Percentiles rank a stretch among this genome's conserved stretches.
These are phyloP conservation scores for Lantana camara DNA, from an alignment of 257 asterid species.

Conservation along the genomic window DNA sequence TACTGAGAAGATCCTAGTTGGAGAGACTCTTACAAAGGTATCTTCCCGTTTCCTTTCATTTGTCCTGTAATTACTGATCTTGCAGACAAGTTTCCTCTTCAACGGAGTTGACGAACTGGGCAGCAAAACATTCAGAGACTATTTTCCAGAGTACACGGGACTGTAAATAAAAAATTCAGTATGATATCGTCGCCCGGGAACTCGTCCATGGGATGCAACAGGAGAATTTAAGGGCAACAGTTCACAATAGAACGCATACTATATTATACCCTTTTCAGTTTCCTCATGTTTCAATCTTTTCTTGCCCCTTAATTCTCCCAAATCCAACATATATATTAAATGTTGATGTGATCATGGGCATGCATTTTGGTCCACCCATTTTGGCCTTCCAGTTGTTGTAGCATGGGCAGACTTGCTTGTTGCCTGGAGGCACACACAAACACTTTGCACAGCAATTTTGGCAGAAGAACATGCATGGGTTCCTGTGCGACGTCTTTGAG, in stretches of 20 bases:
- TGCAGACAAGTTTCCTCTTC: constrained; percentile 69
- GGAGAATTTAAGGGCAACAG: constrained; percentile 70
- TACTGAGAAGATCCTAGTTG: constrained; percentile 65
- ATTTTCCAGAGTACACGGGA: constrained; percentile 90
- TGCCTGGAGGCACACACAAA: constrained; percentile 68
- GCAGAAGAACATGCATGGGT: constrained; percentile 76
- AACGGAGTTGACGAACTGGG: constrained; percentile 72
- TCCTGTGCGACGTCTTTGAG: constrained; percentile 63
- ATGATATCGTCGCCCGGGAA: constrained; percentile 80
- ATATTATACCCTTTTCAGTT: not conserved
- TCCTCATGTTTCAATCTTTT: not conserved
- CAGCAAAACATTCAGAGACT: constrained; percentile 64
- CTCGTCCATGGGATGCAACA: constrained; percentile 78
- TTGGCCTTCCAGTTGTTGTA: constrained; percentile 80
- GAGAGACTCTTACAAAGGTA: constrained; percentile 80
- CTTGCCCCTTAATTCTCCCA: not conserved
- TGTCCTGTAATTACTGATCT: constrained; percentile 10
- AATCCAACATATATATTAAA: not conserved
- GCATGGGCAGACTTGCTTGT: constrained; percentile 76
- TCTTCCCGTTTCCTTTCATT: not conserved
- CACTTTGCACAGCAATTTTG: constrained; percentile 65
- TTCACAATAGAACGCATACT: constrained; percentile 27
- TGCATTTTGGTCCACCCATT: constrained; percentile 68
- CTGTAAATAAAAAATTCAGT: constrained; percentile 67
- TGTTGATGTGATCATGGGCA: constrained; percentile 41